phyloP scores from a whole-genome alignment of 495 filamentous ascomycete species.

The Penicillium cataractarum region DNA sequence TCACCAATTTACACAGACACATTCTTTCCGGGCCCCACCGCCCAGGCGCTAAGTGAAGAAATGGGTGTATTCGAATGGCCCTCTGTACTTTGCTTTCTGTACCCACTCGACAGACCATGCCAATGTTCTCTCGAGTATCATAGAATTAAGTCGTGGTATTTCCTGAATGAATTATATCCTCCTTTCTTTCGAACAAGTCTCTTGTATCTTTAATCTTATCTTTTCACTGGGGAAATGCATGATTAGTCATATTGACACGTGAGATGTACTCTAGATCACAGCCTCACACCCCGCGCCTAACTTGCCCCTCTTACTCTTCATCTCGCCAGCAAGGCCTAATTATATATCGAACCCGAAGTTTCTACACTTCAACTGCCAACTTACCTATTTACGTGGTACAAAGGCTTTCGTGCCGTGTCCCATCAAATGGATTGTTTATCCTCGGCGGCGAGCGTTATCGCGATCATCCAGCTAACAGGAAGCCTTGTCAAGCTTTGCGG shows the following conservation, averaged over 20 bases:
- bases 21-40: no score
- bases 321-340: slow-evolving; percentile 6
- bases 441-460: slow-evolving; percentile 26
- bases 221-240: slow-evolving; percentile 2
- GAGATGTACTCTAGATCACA: slow-evolving; percentile 2
- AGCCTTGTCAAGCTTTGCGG: slow-evolving; percentile 34
- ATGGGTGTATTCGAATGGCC: no score
- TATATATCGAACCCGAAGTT: neutral
- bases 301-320: neutral
- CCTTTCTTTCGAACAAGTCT: neutral
- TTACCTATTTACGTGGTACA: neutral
- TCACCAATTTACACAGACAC: no score
- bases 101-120: neutral
- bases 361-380: neutral
- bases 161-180: neutral
- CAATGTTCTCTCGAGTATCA: slow-evolving; percentile 1
- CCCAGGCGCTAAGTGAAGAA: no score
- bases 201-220: slow-evolving; percentile 2
- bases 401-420: slow-evolving; percentile 1
- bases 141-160: slow-evolving; percentile 5
- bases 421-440: slow-evolving; percentile 24
- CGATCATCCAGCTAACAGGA: slow-evolving; percentile 33
- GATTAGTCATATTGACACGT: slow-evolving; percentile 4
- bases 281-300: slow-evolving; percentile 4
- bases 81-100: no score